Base-by-base conservation (phyloP, 2,329 filamentous ascomycete species). In the Trichoderma citrinoviride region DNA sequence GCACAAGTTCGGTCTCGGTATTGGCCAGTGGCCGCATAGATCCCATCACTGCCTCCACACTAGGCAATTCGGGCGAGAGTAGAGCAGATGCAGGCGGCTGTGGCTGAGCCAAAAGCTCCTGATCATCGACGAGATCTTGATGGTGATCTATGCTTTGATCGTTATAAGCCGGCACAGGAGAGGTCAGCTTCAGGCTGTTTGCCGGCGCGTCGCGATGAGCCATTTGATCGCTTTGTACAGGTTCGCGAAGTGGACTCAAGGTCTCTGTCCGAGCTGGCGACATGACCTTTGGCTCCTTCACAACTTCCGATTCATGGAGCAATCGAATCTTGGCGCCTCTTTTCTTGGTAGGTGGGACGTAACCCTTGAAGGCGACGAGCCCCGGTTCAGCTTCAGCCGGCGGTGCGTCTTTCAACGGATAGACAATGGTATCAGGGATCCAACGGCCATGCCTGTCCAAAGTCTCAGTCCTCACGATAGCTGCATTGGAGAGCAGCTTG, bases 401-500 rank as follows among this genome's bases (percentile, higher is more conserved):
- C 14, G 2, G 44, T 27, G 50, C 73, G 71, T 19, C 54, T 66
- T 21, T 29, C 37, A 40, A 14, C 4, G 64, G 57, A 37, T 71
- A 70, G 3, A 58, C 57, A 7, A 62, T 70, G 1, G 49, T 25
- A 19, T 70, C 68, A 5, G 54, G 46, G 7, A 56, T 50, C 29
- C 61, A 56, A 12, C 44, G 54, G 3, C 61, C 67, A 17, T 58
- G 33, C 1, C n/a, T 49, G 23, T 71, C 49, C 6, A 40, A n/a
- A 4, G 21, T 37, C n/a, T 71, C 62, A 5, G 65, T 66, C 49
- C 72, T 70, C 7, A 74, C 14, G 2, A 68, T 68, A 5, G 68
- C 70, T 6, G 70, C 68, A 8, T 61, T 53, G 12, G 56, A 37
- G 1, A 75, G 66, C 3, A 64, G 57, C 1, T 65, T 21, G 37